A percentile compares a stretch with the other conserved stretches of the same genome.
phyloP scores from a whole-genome alignment of 2,329 filamentous ascomycete species.

The Colletotrichum sp. region DNA sequence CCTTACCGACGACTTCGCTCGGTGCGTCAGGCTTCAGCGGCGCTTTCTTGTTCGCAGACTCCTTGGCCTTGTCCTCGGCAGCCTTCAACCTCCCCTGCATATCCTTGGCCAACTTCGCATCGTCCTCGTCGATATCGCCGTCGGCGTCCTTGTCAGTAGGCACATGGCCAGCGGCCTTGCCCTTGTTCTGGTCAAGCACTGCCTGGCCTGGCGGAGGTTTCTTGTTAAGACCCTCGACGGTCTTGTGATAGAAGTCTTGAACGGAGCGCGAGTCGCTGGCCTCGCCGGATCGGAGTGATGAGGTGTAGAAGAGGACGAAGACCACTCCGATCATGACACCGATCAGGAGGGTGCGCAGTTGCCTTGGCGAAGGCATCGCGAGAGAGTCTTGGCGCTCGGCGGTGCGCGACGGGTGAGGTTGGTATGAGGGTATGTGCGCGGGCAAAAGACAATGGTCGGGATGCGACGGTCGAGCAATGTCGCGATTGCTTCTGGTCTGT shows the following conservation, averaged over 20 bases:
- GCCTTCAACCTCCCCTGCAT: conserved; percentile 69
- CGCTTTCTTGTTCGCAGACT: conserved; percentile 70
- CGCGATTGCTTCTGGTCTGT: neutral
- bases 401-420: neutral
- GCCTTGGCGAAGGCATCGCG: conserved; percentile 72
- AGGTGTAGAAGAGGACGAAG: conserved; percentile 75
- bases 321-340: conserved; percentile 69
- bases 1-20: conserved; percentile 62
- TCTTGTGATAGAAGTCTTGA: conserved; percentile 66
- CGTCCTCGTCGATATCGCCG: conserved; percentile 61
- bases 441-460: neutral
- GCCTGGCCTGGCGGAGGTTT: conserved; percentile 33
- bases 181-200: conserved; percentile 44
- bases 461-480: neutral
- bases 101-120: conserved; percentile 54
- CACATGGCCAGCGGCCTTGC: conserved; percentile 42
- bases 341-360: conserved; percentile 70
- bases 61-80: conserved; percentile 72
- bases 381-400: neutral
- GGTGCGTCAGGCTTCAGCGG: conserved; percentile 64
- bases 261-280: conserved; percentile 48
- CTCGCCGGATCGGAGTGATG: conserved; percentile 57
- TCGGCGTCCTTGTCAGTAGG: conserved; percentile 58
- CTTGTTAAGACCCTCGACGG: conserved; percentile 53
- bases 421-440: neutral